phyloP scores from a whole-genome alignment of 2,329 filamentous ascomycete species.

The Didymella keratinophila region DNA sequence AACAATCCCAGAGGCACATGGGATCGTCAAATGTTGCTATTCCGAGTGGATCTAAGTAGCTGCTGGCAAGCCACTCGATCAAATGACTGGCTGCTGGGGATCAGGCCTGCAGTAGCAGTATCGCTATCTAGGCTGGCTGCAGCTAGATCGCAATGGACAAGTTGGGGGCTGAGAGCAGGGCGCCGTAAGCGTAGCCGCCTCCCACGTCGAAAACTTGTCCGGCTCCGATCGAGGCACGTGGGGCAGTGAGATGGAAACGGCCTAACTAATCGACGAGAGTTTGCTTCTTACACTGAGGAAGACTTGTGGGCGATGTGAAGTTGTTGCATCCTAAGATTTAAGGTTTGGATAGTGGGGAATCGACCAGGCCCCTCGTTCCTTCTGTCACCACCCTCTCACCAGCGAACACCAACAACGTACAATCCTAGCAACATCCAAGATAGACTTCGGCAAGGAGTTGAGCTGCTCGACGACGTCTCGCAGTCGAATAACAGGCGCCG shows the following conservation, averaged over 20 bases:
- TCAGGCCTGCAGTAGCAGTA: constrained; percentile 8
- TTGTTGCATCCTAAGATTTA: not conserved
- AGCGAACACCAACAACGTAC: not conserved
- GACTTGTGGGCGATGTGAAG: not conserved
- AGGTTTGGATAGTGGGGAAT: not conserved
- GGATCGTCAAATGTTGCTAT: constrained; percentile 8
- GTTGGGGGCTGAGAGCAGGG: constrained; percentile 16
- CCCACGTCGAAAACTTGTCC: not conserved
- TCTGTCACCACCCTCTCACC: not conserved
- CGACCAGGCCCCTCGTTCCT: not conserved
- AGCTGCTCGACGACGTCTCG: not conserved
- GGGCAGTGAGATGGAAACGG: not conserved
- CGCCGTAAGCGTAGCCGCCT: constrained; percentile 2
- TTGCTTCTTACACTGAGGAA: not conserved
- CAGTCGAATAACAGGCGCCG: not conserved
- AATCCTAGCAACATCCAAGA: not conserved
- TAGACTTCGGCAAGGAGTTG: not conserved
- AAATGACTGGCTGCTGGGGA: constrained; percentile 1
- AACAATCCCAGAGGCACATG: constrained; percentile 1
- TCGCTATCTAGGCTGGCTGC: constrained; percentile 10
- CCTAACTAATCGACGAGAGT: not conserved
- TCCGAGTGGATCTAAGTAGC: not conserved
- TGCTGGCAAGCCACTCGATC: constrained; percentile 8
- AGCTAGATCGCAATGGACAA: constrained; percentile 7
- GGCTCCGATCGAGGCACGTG: not conserved